Base-by-base conservation (phyloP, 768 basidiomycete species). In the Serendipita sp. region DNA sequence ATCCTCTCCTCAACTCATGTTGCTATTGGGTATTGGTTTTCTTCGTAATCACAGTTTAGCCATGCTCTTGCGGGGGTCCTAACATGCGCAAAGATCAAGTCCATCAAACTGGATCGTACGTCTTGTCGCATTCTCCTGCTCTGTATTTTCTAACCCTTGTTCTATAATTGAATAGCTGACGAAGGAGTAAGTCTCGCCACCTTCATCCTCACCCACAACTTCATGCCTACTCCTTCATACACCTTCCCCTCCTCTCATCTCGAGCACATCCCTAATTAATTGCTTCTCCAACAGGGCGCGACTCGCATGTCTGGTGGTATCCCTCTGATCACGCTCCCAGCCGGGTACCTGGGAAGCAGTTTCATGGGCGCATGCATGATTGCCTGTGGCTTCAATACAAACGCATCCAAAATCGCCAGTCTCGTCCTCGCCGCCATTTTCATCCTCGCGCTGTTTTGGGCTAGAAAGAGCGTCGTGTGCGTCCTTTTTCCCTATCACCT, bases 221-320 rank as follows among this genome's bases (percentile, higher is more conserved):
- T 24, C 24, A 24, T 24, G 24, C 24, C 24, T 24, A 32, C 35
- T 35, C 30, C 5, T 32, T 18, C 18, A 51, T 18, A 8, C 48
- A 51, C n/a, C 18, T 7, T n/a, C 30, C 32, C 44, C 24, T 45
- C 63, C 63, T 15, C n/a, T 1, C 11, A 10, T 30, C n/a, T n/a
- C n/a, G 15, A 8, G 15, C 45, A n/a, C 37, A 63, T 45, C 15
- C 63, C 24, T 24, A 44, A 8, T 44, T 63, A 13, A 60, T 2
- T 15, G 41, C 2, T 7, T 7, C 5, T 18, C n/a, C 48, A 11
- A 38, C 28, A 60, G 56, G 92, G 91, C 11, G 82, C 83, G 44
- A 94, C 92, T 3, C 77, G 79, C 41, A 93, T 94, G 92, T 84
- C 86, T 15, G 92, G 92, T 34, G 92, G 91, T 0, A 82, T 93